Base-by-base conservation (phyloP, 2,329 filamentous ascomycete genomes). In the Fusarium sambucinum region DNA sequence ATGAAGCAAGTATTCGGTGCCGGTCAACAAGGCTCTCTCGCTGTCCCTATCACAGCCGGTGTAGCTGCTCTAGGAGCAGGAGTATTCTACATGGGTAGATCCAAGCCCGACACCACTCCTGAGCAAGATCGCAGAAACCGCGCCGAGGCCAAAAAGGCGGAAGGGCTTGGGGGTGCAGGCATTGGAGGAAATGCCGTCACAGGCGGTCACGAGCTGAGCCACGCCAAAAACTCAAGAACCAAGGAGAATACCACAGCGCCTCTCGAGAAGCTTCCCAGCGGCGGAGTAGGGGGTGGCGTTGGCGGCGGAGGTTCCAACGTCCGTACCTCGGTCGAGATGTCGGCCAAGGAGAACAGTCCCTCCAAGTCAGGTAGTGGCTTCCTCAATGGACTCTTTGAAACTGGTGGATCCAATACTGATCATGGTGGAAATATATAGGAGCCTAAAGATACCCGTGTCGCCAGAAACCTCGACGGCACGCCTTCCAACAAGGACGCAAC, bases 231-330 rank as follows among this genome's bases (percentile, higher is more conserved):
- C 59, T 62, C 69, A 2, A 42, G 70, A 6, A 67, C 66, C 30
- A 70, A 55, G 8, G 63, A 70, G 8, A 27, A 67, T n/a, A 74
- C 72, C 4, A 72, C 76, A 6, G 68, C 59, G n/a, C 41, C 58
- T 25, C 59, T 16, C 25, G 76, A 78, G n/a, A 71, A 78, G 60
- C 71, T 80, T 1, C 77, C 78, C 7, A 71, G 75, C 1, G 78
- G 78, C 1, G 74, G 75, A 8, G 73, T 77, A 2, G 77, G 77
- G 0, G 78, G 78, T 2, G 77, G 78, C 4, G 60, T 66, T 30
- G 77, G 77, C 2, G 73, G 41, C 1, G 78, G 76, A 6, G 74
- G 73, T 23, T 40, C 72, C 19, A 75, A 74, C 35, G 62, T 71
- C 17, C 73, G 78, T 13, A 67, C 64, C 8, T 65, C 67, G 9